These are phyloP conservation scores for Clonostachys chloroleuca DNA, from an alignment of 2,329 filamentous ascomycete species.

Conservation along the genomic window DNA sequence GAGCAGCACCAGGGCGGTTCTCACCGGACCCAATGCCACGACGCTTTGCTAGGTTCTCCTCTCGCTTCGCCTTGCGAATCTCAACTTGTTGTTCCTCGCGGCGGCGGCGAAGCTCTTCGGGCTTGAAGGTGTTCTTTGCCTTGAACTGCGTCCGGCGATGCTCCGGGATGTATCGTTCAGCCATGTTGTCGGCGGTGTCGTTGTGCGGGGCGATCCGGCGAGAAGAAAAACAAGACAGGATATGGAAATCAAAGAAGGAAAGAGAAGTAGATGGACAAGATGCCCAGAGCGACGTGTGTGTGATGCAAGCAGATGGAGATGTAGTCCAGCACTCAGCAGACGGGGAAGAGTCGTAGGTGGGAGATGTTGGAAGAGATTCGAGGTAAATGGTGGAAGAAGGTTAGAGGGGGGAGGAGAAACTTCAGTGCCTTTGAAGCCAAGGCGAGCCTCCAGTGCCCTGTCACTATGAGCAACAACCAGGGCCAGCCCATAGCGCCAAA, in stretches of 20 bases:
- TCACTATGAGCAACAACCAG: too few relatives aligned
- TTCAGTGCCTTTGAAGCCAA: neutral
- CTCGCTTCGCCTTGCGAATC: constrained; percentile 96
- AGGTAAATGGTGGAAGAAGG: too few relatives aligned
- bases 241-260: constrained; percentile 6
- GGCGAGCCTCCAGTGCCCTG: too few relatives aligned
- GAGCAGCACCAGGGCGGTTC: constrained; percentile 72
- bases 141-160: constrained; percentile 99
- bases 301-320: neutral
- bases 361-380: neutral
- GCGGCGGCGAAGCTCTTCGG: constrained; percentile 94
- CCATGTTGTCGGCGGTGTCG: constrained; percentile 60
- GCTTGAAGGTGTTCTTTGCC: constrained; percentile 98
- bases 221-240: constrained; percentile 6
- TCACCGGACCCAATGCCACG: constrained; percentile 85
- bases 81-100: constrained; percentile 99
- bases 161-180: constrained; percentile 98
- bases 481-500: too few relatives aligned
- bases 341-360: neutral
- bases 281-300: constrained; percentile 1
- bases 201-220: constrained; percentile 7
- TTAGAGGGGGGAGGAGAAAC: neutral
- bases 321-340: neutral
- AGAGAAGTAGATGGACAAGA: constrained; percentile 1
- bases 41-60: constrained; percentile 98